Evolutionary conservation across 441 rosid genomes (phyloP), one percentile per base, ranked within the genome.

Genomic region (Populus trichocarpa): DNA sequence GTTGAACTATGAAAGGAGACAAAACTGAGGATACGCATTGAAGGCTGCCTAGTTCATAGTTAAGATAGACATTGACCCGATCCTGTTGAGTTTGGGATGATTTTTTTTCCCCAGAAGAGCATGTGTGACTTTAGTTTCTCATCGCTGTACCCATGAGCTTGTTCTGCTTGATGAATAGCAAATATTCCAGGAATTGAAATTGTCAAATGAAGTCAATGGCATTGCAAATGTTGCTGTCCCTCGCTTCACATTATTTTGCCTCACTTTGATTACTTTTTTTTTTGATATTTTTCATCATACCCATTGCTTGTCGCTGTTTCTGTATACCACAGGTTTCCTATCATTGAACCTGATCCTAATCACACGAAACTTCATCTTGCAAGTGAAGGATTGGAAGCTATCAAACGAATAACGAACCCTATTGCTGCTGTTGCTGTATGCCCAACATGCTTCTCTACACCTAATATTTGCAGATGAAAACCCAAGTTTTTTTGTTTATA

Each of bases 391-490:
- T 85, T 94, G 86, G 98, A 93, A 86, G 93, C 89, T 72, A 93
- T 96, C 76, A 87, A 89, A 79, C 90, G 92, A 86, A 93, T 96
- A 80, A 91, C 91, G 59, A 91, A 86, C 67, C 98, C 99, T 57
- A 88, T 96, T 77, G 91, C 99, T n/a, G 96, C 96, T 78, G 93
- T 94, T 84, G 95, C 98, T 82, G 99, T 96, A 90, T 87, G 97
- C 76, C 81, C 11, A n/a, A 3, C 64, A 59, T 59, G 0, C 22
- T 59, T 59, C 10, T n/a, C n/a, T 7, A 20, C 12, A 2, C 25
- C 64, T n/a, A 40, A 40, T 9, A 40, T 0, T 40, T 40, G 46
- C 46, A 11, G 46, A 40, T 2, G 8, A 40, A 40, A 40, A 20
- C 40, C 10, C 40, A 9, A 26, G 65, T 11, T 28, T 57, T 10